Evolutionary conservation across 129 eudicot genomes (phyloP).

Genomic region (Tagetes patula): DNA sequence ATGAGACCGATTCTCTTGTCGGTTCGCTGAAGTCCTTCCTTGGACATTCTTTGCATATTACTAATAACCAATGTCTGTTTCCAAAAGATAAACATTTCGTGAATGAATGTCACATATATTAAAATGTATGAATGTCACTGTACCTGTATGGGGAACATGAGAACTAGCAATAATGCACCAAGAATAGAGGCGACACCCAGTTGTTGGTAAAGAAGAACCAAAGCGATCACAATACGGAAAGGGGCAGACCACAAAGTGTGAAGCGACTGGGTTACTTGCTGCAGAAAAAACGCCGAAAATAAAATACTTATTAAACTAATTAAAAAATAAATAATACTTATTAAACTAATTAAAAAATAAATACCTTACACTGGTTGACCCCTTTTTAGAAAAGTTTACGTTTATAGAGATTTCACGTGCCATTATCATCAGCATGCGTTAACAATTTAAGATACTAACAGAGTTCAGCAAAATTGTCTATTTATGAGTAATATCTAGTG

Average conservation of each 20-base stretch:
- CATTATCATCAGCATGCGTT: background rate
- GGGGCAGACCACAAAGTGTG: slow-evolving; percentile 97
- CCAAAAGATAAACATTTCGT: slow-evolving; percentile 16
- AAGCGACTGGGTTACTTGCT: slow-evolving; percentile 88
- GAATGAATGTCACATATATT: background rate
- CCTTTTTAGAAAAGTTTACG: background rate
- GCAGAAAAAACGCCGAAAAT: slow-evolving; percentile 27
- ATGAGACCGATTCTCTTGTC: slow-evolving; percentile 92
- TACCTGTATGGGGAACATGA: slow-evolving; percentile 96
- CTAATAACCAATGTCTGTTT: slow-evolving; percentile 75
- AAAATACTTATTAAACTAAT: slow-evolving; percentile 18
- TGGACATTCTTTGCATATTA: slow-evolving; percentile 83
- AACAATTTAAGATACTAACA: background rate
- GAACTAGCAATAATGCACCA: slow-evolving; percentile 75
- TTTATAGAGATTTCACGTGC: slow-evolving; percentile 1
- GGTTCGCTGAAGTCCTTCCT: slow-evolving; percentile 86
- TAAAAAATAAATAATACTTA: background rate
- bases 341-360: slow-evolving; percentile 15
- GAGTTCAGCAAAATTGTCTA: background rate
- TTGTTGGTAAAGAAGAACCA: slow-evolving; percentile 88
- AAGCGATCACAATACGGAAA: slow-evolving; percentile 70
- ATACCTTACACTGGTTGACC: background rate
- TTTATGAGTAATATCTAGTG: background rate
- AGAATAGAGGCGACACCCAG: slow-evolving; percentile 86
- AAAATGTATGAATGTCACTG: slow-evolving; percentile 3